Evolutionary conservation across 2,329 filamentous ascomycete species (phyloP).

Genomic region (Paecilomyces sp.): DNA sequence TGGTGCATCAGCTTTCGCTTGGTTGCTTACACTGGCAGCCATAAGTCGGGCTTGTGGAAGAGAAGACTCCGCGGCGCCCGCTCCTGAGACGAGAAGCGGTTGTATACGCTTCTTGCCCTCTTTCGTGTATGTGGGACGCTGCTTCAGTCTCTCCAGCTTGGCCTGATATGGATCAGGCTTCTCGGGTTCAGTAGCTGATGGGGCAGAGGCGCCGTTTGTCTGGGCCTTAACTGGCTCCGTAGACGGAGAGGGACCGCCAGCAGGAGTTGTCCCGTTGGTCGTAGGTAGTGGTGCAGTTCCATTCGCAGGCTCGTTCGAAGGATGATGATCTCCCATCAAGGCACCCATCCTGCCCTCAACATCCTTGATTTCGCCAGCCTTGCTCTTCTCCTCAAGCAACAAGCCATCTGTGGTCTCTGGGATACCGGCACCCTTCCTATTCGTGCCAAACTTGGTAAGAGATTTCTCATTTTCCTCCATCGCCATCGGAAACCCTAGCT

Average conservation of each 20-base stretch:
- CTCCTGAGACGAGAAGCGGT: constrained; percentile 83
- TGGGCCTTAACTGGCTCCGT: constrained; percentile 26
- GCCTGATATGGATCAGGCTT: constrained; percentile 48
- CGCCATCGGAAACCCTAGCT: constrained; percentile 81
- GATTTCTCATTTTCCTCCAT: constrained; percentile 87
- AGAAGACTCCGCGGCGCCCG: constrained; percentile 78
- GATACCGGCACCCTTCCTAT: constrained; percentile 80
- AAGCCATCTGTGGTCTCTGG: constrained; percentile 87
- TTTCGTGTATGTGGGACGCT: constrained; percentile 88
- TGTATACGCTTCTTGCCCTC: constrained; percentile 95
- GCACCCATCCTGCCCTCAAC: constrained; percentile 96
- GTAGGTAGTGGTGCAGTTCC: constrained; percentile 29
- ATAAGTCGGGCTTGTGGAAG: constrained; percentile 83
- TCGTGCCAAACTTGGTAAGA: constrained; percentile 84
- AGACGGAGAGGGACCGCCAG: constrained; percentile 22
- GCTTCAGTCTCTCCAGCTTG: constrained; percentile 68
- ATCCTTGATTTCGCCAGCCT: constrained; percentile 79
- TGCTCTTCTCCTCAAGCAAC: constrained; percentile 82
- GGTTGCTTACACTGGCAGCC: constrained; percentile 56
- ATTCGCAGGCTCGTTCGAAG: constrained; percentile 47
- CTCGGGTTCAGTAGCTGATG: constrained; percentile 23
- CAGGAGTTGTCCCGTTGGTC: constrained; percentile 40
- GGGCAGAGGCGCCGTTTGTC: constrained; percentile 27
- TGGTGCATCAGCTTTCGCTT: constrained; percentile 62
- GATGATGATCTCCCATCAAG: constrained; percentile 78